Conservation (phyloP, 2,329 filamentous ascomycete species). For the Aspergillus costaricaensis region DNA sequence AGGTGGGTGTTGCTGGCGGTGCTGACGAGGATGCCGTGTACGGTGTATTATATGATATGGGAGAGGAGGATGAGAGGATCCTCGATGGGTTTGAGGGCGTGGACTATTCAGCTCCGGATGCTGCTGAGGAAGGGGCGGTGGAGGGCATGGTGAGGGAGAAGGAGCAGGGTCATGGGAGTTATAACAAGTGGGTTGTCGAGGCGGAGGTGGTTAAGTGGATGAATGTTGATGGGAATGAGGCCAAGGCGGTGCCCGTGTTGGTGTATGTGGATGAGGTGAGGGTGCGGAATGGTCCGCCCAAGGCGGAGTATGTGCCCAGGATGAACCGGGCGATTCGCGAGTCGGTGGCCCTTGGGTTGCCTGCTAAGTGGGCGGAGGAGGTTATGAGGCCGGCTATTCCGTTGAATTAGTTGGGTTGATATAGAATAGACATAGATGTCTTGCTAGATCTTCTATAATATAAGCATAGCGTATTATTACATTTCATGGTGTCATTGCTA, state of each 20-base stretch:
- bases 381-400: slow-evolving; percentile 45
- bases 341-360: slow-evolving; percentile 38
- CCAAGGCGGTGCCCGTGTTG: slow-evolving; percentile 30
- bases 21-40: slow-evolving; percentile 33
- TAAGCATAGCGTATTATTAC: background rate
- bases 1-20: slow-evolving; percentile 16
- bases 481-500: background rate
- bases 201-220: slow-evolving; percentile 37
- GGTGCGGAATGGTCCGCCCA: slow-evolving; percentile 34
- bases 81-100: slow-evolving; percentile 45
- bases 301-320: slow-evolving; percentile 42
- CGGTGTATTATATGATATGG: slow-evolving; percentile 46
- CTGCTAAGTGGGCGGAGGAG: slow-evolving; percentile 37
- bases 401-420: slow-evolving; percentile 7
- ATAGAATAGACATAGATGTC: background rate
- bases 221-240: slow-evolving; percentile 21
- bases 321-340: slow-evolving; percentile 49
- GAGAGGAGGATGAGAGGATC: slow-evolving; percentile 35
- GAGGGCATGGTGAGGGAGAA: slow-evolving; percentile 24
- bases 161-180: slow-evolving; percentile 37
- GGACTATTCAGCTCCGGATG: slow-evolving; percentile 23
- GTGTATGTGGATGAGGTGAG: slow-evolving; percentile 48
- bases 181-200: slow-evolving; percentile 43
- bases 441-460: background rate
- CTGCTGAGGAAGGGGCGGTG: background rate